Conservation (phyloP, 1,284 basidiomycete genomes). For the Cutaneotrichosporon sp. region DNA sequence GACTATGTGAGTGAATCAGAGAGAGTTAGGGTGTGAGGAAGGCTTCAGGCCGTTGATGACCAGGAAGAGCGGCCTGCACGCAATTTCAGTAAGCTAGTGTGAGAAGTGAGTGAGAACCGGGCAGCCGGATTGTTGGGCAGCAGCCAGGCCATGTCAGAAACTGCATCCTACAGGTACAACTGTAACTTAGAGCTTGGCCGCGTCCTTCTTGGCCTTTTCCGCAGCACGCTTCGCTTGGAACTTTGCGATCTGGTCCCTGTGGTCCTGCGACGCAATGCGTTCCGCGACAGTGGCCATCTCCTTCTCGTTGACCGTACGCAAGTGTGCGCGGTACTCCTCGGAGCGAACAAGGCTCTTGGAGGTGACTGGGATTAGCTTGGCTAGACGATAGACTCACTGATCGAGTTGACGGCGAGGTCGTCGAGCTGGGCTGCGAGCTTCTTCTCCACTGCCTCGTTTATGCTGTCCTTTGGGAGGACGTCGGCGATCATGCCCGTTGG, state of each 20-base stretch:
- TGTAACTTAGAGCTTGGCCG: constrained; percentile 15
- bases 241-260: constrained; percentile 16
- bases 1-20: no score
- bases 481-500: constrained; percentile 20
- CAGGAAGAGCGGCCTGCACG: no score
- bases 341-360: constrained; percentile 22
- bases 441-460: constrained; percentile 13
- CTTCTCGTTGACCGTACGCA: constrained; percentile 18
- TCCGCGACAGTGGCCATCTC: constrained; percentile 21
- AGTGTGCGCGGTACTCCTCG: constrained; percentile 6
- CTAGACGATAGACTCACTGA: constrained; percentile 7
- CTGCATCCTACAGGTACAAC: neutral
- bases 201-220: constrained; percentile 15
- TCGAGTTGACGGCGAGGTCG: constrained; percentile 19
- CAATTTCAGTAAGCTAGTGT: no score
- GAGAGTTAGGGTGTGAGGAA: no score
- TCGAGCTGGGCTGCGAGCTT: constrained; percentile 17
- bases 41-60: no score
- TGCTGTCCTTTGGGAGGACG: constrained; percentile 13
- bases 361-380: constrained; percentile 10
- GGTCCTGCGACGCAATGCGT: constrained; percentile 16
- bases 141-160: neutral
- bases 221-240: constrained; percentile 19
- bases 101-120: no score
- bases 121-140: neutral